Percentiles rank a stretch among this genome's conserved stretches.
phyloP scores from a whole-genome alignment of 352 stramenopile genomes.

The Sclerospora graminicola region DNA sequence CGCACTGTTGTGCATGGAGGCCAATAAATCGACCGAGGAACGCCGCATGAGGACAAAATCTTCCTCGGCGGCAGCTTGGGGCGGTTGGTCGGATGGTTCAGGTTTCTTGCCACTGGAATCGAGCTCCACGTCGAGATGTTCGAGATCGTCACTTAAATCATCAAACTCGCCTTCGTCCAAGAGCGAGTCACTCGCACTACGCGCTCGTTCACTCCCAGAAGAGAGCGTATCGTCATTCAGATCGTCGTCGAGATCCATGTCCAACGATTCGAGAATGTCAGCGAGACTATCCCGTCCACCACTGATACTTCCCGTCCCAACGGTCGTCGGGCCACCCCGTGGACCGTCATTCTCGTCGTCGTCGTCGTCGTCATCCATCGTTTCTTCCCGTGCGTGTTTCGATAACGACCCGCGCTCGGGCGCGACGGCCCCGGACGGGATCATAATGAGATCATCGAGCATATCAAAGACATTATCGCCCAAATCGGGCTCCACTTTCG shows the following conservation, averaged over 20 bases:
- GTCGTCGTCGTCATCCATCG: slow-evolving; percentile 19
- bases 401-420: slow-evolving; percentile 55
- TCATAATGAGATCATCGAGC: slow-evolving; percentile 83
- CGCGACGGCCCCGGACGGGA: slow-evolving; percentile 39
- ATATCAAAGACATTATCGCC: slow-evolving; percentile 84
- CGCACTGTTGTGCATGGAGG: slow-evolving; percentile 53
- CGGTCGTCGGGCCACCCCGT: not conserved
- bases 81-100: slow-evolving; percentile 13
- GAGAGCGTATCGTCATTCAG: slow-evolving; percentile 35
- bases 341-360: not conserved
- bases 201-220: slow-evolving; percentile 19
- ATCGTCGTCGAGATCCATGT: slow-evolving; percentile 80
- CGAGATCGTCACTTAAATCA: slow-evolving; percentile 32
- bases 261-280: slow-evolving; percentile 76
- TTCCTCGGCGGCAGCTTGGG: slow-evolving; percentile 36
- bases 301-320: slow-evolving; percentile 22
- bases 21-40: slow-evolving; percentile 63
- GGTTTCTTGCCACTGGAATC: slow-evolving; percentile 4
- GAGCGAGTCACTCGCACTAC: slow-evolving; percentile 28
- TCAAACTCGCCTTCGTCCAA: slow-evolving; percentile 58
- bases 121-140: slow-evolving; percentile 27
- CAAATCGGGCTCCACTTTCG: slow-evolving; percentile 68
- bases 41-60: slow-evolving; percentile 53
- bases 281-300: slow-evolving; percentile 55
- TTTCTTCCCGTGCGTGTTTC: slow-evolving; percentile 37